phyloP scores from a whole-genome alignment of 768 basidiomycete genomes.

The Rhizopogon sp. region DNA sequence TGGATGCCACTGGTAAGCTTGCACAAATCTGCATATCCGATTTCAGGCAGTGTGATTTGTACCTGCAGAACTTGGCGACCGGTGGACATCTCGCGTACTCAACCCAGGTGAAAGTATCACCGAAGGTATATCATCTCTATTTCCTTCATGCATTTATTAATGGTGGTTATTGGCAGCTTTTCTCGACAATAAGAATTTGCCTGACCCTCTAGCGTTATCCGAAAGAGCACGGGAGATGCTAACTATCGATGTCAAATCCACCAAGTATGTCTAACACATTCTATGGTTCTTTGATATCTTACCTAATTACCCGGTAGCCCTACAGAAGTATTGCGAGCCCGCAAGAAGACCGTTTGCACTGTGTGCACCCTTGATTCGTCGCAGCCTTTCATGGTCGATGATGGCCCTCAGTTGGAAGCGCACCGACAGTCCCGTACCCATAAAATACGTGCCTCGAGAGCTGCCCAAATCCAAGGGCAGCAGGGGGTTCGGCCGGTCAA shows the following conservation, averaged over 20 bases:
- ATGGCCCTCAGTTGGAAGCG: conserved; percentile 43
- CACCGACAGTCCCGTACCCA: conserved; percentile 59
- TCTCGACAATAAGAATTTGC: conserved; percentile 41
- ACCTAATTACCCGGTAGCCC: conserved; percentile 41
- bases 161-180: conserved; percentile 43
- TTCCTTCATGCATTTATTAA: not conserved
- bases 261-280: conserved; percentile 32
- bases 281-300: not conserved
- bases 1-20: conserved; percentile 62
- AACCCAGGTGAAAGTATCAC: conserved; percentile 44
- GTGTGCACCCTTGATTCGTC: conserved; percentile 54
- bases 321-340: conserved; percentile 44
- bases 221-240: conserved; percentile 50
- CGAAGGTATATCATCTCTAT: conserved; percentile 33
- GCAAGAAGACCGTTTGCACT: conserved; percentile 54
- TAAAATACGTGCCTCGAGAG: conserved; percentile 37
- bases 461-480: not conserved
- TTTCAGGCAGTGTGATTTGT: not conserved
- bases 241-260: conserved; percentile 35
- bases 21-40: not conserved
- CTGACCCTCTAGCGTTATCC: conserved; percentile 55
- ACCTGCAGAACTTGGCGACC: conserved; percentile 41
- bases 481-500: not conserved
- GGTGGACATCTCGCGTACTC: conserved; percentile 56
- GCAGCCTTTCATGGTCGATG: conserved; percentile 62